A percentile compares a stretch with the other conserved stretches of the same genome.
Evolutionary conservation across 1,284 basidiomycete genomes (phyloP).

Genomic region (Melampsora larici-populina): DNA sequence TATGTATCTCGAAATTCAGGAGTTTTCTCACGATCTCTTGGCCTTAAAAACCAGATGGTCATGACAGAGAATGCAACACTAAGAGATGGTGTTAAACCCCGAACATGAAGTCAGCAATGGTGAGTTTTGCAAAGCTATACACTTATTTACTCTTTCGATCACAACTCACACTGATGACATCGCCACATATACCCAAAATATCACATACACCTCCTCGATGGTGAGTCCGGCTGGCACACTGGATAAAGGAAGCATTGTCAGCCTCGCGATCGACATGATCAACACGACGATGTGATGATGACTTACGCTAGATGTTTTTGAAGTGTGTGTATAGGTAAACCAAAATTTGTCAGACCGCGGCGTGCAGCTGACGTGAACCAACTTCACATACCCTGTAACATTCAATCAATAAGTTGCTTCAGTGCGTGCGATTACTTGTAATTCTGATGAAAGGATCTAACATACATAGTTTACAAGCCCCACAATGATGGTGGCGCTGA

Average conservation of each 20-base stretch:
- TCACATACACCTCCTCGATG: slow-evolving; percentile 8
- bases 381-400: not conserved
- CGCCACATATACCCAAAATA: slow-evolving; percentile 33
- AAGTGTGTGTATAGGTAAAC: not conserved
- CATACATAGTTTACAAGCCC: slow-evolving; percentile 31
- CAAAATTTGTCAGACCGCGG: not conserved
- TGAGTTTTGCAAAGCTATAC: not conserved
- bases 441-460: not conserved
- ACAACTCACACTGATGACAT: slow-evolving; percentile 9
- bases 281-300: not conserved
- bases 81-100: not conserved
- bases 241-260: not conserved
- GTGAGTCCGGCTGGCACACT: slow-evolving; percentile 19
- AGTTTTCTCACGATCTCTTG: slow-evolving; percentile 31
- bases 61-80: slow-evolving; percentile 28
- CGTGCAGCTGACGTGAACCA: not conserved
- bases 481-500: slow-evolving; percentile 34
- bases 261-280: not conserved
- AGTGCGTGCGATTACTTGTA: not conserved
- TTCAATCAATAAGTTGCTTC: not conserved
- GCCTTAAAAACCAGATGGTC: slow-evolving; percentile 34
- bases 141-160: not conserved
- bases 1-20: not conserved
- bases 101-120: not conserved
- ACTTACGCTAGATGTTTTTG: not conserved